A percentile compares a stretch with the other conserved stretches of the same genome.
Evolutionary conservation across 148 eudicot genomes (phyloP).

Genomic region (Spergularia marina): DNA sequence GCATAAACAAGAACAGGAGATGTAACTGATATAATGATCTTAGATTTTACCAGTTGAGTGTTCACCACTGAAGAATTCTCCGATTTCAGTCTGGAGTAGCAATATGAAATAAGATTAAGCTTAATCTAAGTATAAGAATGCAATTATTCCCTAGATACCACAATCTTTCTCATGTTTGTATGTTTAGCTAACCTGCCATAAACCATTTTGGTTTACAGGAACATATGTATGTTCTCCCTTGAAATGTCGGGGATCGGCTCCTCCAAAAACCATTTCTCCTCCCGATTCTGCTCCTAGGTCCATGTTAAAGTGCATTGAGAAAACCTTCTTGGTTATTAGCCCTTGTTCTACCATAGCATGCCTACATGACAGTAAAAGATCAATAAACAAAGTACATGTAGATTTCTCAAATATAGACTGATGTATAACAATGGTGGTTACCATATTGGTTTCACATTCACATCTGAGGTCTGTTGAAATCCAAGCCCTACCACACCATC

Average conservation of each 20-base stretch:
- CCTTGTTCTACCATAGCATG: constrained; percentile 67
- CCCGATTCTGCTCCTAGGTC: constrained; percentile 51
- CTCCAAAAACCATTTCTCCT: constrained; percentile 80
- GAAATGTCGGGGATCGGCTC: constrained; percentile 67
- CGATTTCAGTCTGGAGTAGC: constrained; percentile 57
- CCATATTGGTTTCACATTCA: constrained; percentile 43
- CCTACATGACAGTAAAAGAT: constrained; percentile 35
- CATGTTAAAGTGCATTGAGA: constrained; percentile 76
- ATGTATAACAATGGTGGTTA: constrained; percentile 16
- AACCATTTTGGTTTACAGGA: constrained; percentile 57
- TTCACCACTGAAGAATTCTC: constrained; percentile 62
- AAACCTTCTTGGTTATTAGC: constrained; percentile 48
- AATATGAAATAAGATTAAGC: not conserved
- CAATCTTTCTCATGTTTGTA: not conserved
- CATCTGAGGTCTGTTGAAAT: constrained; percentile 36
- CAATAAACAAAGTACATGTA: not conserved
- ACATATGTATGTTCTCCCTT: constrained; percentile 71
- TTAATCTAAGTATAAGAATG: not conserved
- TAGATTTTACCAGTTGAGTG: constrained; percentile 50
- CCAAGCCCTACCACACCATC: constrained; percentile 61
- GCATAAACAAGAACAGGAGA: not conserved
- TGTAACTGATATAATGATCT: not conserved
- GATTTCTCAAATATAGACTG: not conserved
- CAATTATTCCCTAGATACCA: not conserved
- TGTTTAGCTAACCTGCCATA: constrained; percentile 64